Evolutionary conservation across 352 stramenopile species (phyloP).

Genomic region (Pythium folliculosum): DNA sequence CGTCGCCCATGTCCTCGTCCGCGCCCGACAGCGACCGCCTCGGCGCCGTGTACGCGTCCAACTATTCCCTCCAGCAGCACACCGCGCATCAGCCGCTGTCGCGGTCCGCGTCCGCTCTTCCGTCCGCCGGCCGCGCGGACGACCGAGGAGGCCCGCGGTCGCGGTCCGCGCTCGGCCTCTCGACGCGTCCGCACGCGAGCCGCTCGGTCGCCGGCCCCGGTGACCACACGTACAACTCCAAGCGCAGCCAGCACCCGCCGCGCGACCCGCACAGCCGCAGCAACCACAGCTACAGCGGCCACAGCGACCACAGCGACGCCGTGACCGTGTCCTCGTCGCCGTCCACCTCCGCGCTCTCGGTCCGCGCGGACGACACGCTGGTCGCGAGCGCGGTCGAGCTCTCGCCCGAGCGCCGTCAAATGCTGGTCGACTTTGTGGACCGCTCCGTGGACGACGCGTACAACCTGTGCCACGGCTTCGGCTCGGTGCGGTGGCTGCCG

Average conservation of each 20-base stretch:
- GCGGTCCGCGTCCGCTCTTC: slow-evolving; percentile 8
- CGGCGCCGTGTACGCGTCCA: slow-evolving; percentile 1
- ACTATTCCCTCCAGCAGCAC: background rate
- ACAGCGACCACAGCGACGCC: background rate
- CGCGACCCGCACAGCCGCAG: slow-evolving; percentile 7
- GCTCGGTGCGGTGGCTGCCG: slow-evolving; percentile 69
- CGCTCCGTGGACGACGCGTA: slow-evolving; percentile 78
- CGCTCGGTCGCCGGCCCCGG: slow-evolving; percentile 11
- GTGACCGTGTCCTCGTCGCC: background rate
- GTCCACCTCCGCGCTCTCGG: slow-evolving; percentile 12
- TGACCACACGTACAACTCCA: background rate
- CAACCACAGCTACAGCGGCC: slow-evolving; percentile 8
- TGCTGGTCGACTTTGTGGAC: slow-evolving; percentile 78
- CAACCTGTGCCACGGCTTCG: slow-evolving; percentile 78
- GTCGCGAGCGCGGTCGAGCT: slow-evolving; percentile 26
- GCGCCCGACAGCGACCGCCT: slow-evolving; percentile 16
- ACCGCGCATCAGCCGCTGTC: background rate
- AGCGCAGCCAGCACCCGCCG: background rate
- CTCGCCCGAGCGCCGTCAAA: slow-evolving; percentile 37
- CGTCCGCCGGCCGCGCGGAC: background rate
- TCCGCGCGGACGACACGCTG: slow-evolving; percentile 2
- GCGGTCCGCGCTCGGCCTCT: slow-evolving; percentile 19
- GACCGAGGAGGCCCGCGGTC: slow-evolving; percentile 4
- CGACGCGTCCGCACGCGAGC: slow-evolving; percentile 19
- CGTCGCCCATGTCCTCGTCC: slow-evolving; percentile 16